Base-by-base conservation (phyloP, 2,329 filamentous ascomycete genomes). In the Aphanocladium album region DNA sequence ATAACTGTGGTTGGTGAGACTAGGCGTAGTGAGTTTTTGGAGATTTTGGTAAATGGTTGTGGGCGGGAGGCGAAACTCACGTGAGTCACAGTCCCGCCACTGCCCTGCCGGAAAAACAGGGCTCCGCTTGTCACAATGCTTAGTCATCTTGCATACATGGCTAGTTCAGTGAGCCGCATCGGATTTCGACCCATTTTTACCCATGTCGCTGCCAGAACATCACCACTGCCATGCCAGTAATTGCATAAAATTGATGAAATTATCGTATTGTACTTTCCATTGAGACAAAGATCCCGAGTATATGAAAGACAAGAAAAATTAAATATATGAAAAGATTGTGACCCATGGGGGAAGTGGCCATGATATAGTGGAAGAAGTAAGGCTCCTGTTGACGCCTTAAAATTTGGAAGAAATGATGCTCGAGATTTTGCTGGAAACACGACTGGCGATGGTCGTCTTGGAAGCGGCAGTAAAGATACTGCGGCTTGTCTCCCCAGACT, bases 31-130 rank as follows among this genome's bases (percentile, higher is more conserved):
- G 63, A 68, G 67, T 69, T 74, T 75, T 72, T 66, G 68, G 67
- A 70, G 68, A 74, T 71, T 72, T 75, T 70, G 70, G 66, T 68
- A 73, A 73, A 70, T 69, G 70, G 64, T 72, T 74, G 73, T 76
- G 74, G 68, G 74, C 67, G 66, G 63, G 65, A 71, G 66, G 64
- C 63, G 62, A 66, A 27, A 49, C 66, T 75, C 74, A 76, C 74
- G 74, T 76, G 74, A 76, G 68, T 60, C 56, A 54, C n/a, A 45
- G 49, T 57, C 33, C 43, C 55, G 49, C 39, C 41, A 51, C 27
- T 60, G 61, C 61, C 61, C 61, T 62, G 41, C 33, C 57, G 57
- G 57, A 60, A 57, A 60, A 62, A 57, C 23, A 17, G 35, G 43
- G 16, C 59, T 45, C 52, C 59, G 43, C 35, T 25, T 5, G 23